Evolutionary conservation across 2,329 filamentous ascomycete genomes (phyloP).

Genomic region (Xylaria sp.): DNA sequence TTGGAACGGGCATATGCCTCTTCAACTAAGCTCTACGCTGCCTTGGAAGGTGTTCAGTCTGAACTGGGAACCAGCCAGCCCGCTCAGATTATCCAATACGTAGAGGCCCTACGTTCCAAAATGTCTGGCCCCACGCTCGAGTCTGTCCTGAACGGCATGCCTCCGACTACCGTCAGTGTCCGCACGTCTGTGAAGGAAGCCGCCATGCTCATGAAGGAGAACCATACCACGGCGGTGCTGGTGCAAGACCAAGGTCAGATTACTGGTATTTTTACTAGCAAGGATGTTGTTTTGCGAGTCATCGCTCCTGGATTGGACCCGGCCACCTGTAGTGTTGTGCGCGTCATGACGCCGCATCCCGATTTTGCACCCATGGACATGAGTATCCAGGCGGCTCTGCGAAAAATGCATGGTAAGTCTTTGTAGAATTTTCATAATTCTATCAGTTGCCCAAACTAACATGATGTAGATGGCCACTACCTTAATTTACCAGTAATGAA

Average conservation of each 20-base stretch:
- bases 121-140: constrained; percentile 99
- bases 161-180: constrained; percentile 94
- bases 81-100: constrained; percentile 98
- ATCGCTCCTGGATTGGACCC: constrained; percentile 97
- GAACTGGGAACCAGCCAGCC: constrained; percentile 96
- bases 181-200: constrained; percentile 97
- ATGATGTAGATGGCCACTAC: constrained; percentile 86
- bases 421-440: not conserved
- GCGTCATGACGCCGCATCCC: constrained; percentile 98
- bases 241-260: constrained; percentile 98
- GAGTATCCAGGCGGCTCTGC: constrained; percentile 96
- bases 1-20: constrained; percentile 96
- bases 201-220: constrained; percentile 96
- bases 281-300: constrained; percentile 97
- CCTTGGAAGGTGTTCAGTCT: constrained; percentile 95
- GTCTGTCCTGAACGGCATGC: constrained; percentile 89
- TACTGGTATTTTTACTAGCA: constrained; percentile 99
- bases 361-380: constrained; percentile 99
- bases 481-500: constrained; percentile 99
- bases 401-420: constrained; percentile 95
- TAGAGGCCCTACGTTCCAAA: constrained; percentile 92
- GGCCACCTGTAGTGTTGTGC: constrained; percentile 93
- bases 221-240: constrained; percentile 95
- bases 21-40: constrained; percentile 97
- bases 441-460: constrained; percentile 34